phyloP scores from a whole-genome alignment of 176 grass and related monocot genomes.

The Eleusine indica region DNA sequence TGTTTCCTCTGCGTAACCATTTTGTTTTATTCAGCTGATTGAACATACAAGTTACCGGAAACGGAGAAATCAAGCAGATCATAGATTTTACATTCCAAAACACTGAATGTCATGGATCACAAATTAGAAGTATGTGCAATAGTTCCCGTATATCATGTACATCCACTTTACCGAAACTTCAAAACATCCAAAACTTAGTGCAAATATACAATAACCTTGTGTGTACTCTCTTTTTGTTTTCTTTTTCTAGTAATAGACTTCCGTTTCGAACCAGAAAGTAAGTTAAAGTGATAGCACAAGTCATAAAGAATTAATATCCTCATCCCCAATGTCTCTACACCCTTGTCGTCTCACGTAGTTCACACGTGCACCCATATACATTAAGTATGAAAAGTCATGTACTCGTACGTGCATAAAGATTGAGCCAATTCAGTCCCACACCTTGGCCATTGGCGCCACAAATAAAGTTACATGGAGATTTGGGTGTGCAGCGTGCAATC shows the following conservation, averaged over 20 bases:
- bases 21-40: no score
- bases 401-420: slow-evolving; percentile 10
- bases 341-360: slow-evolving; percentile 9
- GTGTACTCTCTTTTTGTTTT: neutral
- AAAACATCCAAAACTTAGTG: neutral
- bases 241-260: neutral
- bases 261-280: neutral
- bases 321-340: neutral
- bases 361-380: neutral
- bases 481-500: neutral
- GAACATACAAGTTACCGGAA: no score
- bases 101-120: neutral
- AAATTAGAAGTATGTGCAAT: neutral
- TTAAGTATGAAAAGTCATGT: neutral
- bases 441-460: neutral
- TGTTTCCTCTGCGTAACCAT: no score
- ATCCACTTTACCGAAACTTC: neutral
- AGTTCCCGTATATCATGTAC: slow-evolving; percentile 4
- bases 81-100: neutral
- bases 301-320: neutral
- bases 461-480: neutral
- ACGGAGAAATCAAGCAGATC: no score
- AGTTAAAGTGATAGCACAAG: slow-evolving; percentile 6
- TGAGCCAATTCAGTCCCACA: neutral
- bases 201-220: neutral